Base-by-base conservation (phyloP, 495 filamentous ascomycete species). In the Xylaria grammica region DNA sequence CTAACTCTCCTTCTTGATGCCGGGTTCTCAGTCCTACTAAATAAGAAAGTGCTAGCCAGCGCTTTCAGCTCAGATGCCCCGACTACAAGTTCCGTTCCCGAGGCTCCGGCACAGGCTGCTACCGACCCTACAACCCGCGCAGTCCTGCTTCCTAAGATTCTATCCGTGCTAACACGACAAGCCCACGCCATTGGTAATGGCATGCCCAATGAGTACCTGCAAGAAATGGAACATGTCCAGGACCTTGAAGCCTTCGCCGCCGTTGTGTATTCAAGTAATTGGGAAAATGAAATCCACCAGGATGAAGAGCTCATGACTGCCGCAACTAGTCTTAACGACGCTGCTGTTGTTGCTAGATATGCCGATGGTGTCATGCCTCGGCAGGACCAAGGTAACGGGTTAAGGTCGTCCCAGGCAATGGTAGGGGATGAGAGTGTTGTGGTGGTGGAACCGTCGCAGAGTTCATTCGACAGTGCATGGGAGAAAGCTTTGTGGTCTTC, bases 241-340 rank as follows among this genome's bases (percentile, higher is more conserved):
- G 93, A 97, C 65, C 80, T 98, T n/a, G 92, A 96, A 69, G 94
- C 91, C 0, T 97, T 98, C 67, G 91, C 94, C 4, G 94, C 95
- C 1, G 90, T 97, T 8, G 91, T 98, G 30, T 98, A 97, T 73
- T 93, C 90, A 63, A 94, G 90, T 53, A 96, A 97, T 76, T 97
- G 84, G 84, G 79, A 85, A 71, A 82, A 90, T 63, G 91, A 96
- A 70, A 87, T 90, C 52, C 87, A 86, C 55, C 74, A 69, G 26
- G 74, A 78, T 4, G 73, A 72, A 13, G 75, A 76, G 32, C 67
- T 69, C 8, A 65, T 66, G 42, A 65, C 65, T 11, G 64, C 65
- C 7, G 68, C 67, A 13, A 57, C 69, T 34, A 57, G 49, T 42
- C 40, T 56, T 11, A 54, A 49, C 15, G 44, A 63, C 34, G 42